Evolutionary conservation across 345 rosid species (phyloP).

Genomic region (Pseudoturritis turrita): DNA sequence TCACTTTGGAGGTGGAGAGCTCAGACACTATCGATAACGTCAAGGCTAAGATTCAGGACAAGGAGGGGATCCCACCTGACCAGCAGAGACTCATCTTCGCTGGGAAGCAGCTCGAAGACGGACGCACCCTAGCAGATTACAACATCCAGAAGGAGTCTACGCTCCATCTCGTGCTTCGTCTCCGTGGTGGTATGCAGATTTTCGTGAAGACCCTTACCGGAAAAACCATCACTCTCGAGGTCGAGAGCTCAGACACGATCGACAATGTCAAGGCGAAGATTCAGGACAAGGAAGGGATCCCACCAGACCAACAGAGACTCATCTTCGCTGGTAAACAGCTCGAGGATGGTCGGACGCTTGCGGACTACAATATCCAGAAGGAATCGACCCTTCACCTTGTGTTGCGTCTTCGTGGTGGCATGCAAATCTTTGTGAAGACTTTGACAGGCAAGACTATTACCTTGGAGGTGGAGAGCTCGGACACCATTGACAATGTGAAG

Average conservation of each 20-base stretch:
- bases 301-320: slow-evolving; percentile 24
- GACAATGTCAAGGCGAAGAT: slow-evolving; percentile 15
- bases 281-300: slow-evolving; percentile 25
- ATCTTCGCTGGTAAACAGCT: slow-evolving; percentile 28
- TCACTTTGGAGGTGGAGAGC: slow-evolving; percentile 14
- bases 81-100: slow-evolving; percentile 30
- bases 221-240: not conserved
- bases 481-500: slow-evolving; percentile 14
- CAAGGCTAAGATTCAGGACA: slow-evolving; percentile 19
- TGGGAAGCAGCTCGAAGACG: slow-evolving; percentile 21
- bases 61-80: slow-evolving; percentile 25
- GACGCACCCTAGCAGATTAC: slow-evolving; percentile 8
- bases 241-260: slow-evolving; percentile 18
- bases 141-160: slow-evolving; percentile 21
- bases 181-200: slow-evolving; percentile 20
- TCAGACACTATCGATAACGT: slow-evolving; percentile 18
- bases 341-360: slow-evolving; percentile 9
- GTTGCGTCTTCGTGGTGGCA: slow-evolving; percentile 19
- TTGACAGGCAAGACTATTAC: slow-evolving; percentile 19
- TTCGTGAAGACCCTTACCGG: slow-evolving; percentile 20
- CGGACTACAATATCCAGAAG: slow-evolving; percentile 18
- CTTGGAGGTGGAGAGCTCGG: slow-evolving; percentile 20
- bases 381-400: slow-evolving; percentile 17
- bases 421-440: slow-evolving; percentile 18
- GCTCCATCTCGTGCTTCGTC: slow-evolving; percentile 17